A percentile compares a stretch with the other conserved stretches of the same genome.
phyloP scores from a whole-genome alignment of 306 rosid genomes.

The Canavalia ensiformis region DNA sequence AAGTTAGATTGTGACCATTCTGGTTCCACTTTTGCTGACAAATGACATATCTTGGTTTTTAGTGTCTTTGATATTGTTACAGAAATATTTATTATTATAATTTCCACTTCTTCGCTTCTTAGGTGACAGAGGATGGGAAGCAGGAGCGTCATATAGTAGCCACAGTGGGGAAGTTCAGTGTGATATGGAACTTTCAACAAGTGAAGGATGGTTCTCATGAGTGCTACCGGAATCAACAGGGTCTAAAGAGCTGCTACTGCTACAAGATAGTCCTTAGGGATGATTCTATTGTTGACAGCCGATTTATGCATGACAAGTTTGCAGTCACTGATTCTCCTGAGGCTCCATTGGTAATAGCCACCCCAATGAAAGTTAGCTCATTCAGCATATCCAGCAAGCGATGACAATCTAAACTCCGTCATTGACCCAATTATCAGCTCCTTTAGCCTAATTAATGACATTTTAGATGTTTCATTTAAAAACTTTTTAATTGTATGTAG shows the following conservation, averaged over 20 bases:
- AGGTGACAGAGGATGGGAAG: constrained; percentile 97
- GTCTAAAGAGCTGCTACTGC: constrained; percentile 97
- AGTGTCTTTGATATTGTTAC: constrained; percentile 28
- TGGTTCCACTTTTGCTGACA: constrained; percentile 21
- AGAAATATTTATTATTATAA: constrained; percentile 21
- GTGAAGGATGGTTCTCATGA: constrained; percentile 91
- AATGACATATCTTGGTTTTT: constrained; percentile 1
- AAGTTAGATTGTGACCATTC: background rate
- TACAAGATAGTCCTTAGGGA: constrained; percentile 95
- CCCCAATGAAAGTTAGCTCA: constrained; percentile 98
- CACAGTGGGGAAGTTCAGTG: constrained; percentile 97
- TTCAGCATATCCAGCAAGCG: constrained; percentile 90
- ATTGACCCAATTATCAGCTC: constrained; percentile 42
- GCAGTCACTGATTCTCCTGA: constrained; percentile 93
- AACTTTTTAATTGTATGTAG: constrained; percentile 50
- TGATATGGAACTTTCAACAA: constrained; percentile 97
- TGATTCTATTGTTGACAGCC: constrained; percentile 95
- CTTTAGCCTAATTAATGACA: constrained; percentile 50
- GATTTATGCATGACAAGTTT: constrained; percentile 95
- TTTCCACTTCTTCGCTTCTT: constrained; percentile 29
- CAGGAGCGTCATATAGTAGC: constrained; percentile 98
- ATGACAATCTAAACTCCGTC: constrained; percentile 50
- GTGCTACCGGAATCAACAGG: constrained; percentile 89
- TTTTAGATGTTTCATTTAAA: constrained; percentile 47
- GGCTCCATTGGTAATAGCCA: constrained; percentile 96